Conservation (phyloP, 1,284 basidiomycete species). For the Stereum hirsutum region DNA sequence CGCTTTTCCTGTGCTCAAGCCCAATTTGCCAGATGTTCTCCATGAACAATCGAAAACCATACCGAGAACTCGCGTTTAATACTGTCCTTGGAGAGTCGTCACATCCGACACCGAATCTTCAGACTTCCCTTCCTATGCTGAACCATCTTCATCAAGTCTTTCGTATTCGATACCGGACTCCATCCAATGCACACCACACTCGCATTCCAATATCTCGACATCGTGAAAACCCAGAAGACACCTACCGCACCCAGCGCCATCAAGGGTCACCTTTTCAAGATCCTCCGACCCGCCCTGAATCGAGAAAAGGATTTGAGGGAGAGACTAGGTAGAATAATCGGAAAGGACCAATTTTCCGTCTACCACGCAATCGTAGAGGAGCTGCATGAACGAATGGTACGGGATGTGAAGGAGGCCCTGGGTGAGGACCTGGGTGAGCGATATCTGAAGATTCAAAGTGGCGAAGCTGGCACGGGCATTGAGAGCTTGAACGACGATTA, state of each 20-base stretch:
- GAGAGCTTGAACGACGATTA: too few relatives aligned
- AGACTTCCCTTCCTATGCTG: slow-evolving; percentile 91
- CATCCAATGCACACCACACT: slow-evolving; percentile 60
- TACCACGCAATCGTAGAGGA: slow-evolving; percentile 44
- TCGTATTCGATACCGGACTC: slow-evolving; percentile 26
- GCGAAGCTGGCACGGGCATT: too few relatives aligned
- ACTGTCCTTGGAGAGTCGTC: slow-evolving; percentile 65
- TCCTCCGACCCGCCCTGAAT: slow-evolving; percentile 74
- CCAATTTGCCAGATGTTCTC: slow-evolving; percentile 51
- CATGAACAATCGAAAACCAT: slow-evolving; percentile 39
- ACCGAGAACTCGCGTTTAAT: slow-evolving; percentile 64
- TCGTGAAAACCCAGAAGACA: slow-evolving; percentile 69
- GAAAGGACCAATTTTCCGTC: background rate
- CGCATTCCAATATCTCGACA: slow-evolving; percentile 82
- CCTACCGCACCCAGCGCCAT: slow-evolving; percentile 69
- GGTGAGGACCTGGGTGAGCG: too few relatives aligned
- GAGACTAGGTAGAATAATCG: slow-evolving; percentile 45
- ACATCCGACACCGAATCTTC: too few relatives aligned
- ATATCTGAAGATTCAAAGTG: too few relatives aligned
- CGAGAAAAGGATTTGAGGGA: slow-evolving; percentile 69
- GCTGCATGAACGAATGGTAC: slow-evolving; percentile 60
- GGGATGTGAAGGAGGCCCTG: slow-evolving; percentile 33
- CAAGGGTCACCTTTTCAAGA: slow-evolving; percentile 90
- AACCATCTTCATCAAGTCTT: slow-evolving; percentile 52
- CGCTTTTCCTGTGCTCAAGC: too few relatives aligned